Percentiles rank a stretch among this genome's conserved stretches.
These are phyloP conservation scores for Hyphopichia buzzinii DNA, from an alignment of 1,139 yeast genomes.

Conservation along the genomic window DNA sequence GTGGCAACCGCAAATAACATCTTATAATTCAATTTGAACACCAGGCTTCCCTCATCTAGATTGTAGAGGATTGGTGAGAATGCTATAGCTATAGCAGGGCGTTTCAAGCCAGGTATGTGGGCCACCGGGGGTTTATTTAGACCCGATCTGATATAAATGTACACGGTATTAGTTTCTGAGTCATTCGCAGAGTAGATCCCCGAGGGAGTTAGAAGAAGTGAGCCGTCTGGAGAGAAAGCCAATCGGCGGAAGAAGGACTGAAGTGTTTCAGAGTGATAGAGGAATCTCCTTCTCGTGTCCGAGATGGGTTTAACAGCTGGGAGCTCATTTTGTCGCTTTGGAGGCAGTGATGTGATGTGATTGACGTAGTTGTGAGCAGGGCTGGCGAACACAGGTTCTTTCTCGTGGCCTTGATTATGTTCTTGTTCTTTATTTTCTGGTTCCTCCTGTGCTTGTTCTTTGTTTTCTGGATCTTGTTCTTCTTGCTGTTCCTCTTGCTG, in stretches of 20 bases:
- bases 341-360: constrained; percentile 1
- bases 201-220: constrained; percentile 74
- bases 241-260: constrained; percentile 88
- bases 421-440: too few species aligned
- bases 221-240: constrained; percentile 87
- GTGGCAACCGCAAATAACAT: constrained; percentile 93
- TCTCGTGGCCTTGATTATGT: too few species aligned
- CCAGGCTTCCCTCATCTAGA: constrained; percentile 15
- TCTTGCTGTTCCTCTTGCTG: too few species aligned
- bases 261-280: constrained; percentile 82
- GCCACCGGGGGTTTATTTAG: constrained; percentile 69
- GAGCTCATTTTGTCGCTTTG: constrained; percentile 1
- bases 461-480: background rate
- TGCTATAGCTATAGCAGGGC: constrained; percentile 79
- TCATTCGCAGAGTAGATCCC: constrained; percentile 48
- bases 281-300: constrained; percentile 22
- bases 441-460: too few species aligned
- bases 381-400: too few species aligned
- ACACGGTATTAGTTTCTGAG: constrained; percentile 63
- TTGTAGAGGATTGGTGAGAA: constrained; percentile 70
- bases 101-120: constrained; percentile 72
- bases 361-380: background rate
- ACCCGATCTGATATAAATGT: constrained; percentile 70
- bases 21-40: constrained; percentile 63
- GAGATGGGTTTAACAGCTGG: constrained; percentile 31